Conservation (phyloP, 148 eudicot genomes). For the Fagopyrum homotropicum region DNA sequence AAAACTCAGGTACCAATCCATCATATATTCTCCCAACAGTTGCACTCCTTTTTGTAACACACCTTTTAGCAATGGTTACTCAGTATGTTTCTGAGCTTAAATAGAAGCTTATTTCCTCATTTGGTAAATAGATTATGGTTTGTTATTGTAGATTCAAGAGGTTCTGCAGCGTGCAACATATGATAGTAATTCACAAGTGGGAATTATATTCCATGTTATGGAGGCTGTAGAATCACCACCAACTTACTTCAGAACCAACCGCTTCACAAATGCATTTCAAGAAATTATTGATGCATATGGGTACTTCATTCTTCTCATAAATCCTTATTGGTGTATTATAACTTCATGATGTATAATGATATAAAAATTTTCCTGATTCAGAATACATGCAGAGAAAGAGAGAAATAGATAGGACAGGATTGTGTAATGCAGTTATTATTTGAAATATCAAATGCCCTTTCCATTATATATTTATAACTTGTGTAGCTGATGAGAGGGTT, state of each 20-base stretch:
- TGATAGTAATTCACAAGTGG: constrained; percentile 95
- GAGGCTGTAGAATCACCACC: constrained; percentile 88
- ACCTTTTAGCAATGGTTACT: background rate
- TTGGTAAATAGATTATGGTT: constrained; percentile 14
- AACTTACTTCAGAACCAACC: constrained; percentile 87
- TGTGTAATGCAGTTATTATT: background rate
- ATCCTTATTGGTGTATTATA: background rate
- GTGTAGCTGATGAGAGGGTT: constrained; percentile 1
- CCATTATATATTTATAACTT: background rate
- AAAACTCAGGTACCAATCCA: constrained; percentile 59
- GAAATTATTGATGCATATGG: constrained; percentile 99
- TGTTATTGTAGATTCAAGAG: constrained; percentile 68
- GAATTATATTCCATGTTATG: constrained; percentile 88
- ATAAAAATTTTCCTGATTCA: background rate
- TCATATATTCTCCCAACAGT: background rate
- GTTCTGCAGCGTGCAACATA: constrained; percentile 88
- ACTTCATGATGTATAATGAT: background rate
- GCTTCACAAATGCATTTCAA: constrained; percentile 85
- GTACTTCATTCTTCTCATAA: constrained; percentile 28
- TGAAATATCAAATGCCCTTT: background rate
- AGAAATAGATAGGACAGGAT: background rate
- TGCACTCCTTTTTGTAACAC: background rate
- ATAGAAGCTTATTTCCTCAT: constrained; percentile 6
- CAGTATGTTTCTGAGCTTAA: background rate
- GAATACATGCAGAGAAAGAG: background rate